Conservation (phyloP, 1,284 basidiomycete genomes). For the Pascua sp. region DNA sequence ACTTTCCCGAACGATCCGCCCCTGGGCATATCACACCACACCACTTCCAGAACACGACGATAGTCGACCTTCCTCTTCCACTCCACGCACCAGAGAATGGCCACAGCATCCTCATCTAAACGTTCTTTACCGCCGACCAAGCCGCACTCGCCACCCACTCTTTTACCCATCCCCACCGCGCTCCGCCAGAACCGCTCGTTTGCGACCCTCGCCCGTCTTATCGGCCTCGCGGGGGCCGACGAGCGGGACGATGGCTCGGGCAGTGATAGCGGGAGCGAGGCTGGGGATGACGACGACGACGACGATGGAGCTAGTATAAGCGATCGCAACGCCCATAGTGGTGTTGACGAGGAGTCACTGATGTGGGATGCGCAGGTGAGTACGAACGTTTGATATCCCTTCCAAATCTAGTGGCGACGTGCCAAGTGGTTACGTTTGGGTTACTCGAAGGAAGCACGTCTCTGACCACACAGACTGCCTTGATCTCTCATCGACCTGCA, state of each 20-base stretch:
- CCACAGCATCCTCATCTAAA: no score
- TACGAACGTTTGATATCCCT: background rate
- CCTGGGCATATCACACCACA: no score
- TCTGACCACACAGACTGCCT: slow-evolving; percentile 28
- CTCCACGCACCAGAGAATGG: no score
- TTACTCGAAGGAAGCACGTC: no score
- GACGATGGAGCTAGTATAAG: background rate
- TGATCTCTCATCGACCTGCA: slow-evolving; percentile 39
- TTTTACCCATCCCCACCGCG: slow-evolving; percentile 7
- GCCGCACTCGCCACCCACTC: slow-evolving; percentile 4
- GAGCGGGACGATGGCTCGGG: slow-evolving; percentile 25
- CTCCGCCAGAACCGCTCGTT: slow-evolving; percentile 24
- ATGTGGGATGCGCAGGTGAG: slow-evolving; percentile 46
- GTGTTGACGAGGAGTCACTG: slow-evolving; percentile 34
- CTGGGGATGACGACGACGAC: slow-evolving; percentile 17
- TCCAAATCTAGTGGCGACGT: no score
- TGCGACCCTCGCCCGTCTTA: slow-evolving; percentile 17
- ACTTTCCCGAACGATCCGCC: no score
- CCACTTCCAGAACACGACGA: no score
- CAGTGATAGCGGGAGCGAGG: slow-evolving; percentile 51
- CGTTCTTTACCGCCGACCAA: no score
- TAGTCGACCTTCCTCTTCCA: no score
- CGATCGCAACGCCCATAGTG: slow-evolving; percentile 6
- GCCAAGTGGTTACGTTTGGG: no score
- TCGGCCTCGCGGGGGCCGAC: slow-evolving; percentile 15